Base-by-base conservation (phyloP, 441 rosid species). In the Melastoma candidum region DNA sequence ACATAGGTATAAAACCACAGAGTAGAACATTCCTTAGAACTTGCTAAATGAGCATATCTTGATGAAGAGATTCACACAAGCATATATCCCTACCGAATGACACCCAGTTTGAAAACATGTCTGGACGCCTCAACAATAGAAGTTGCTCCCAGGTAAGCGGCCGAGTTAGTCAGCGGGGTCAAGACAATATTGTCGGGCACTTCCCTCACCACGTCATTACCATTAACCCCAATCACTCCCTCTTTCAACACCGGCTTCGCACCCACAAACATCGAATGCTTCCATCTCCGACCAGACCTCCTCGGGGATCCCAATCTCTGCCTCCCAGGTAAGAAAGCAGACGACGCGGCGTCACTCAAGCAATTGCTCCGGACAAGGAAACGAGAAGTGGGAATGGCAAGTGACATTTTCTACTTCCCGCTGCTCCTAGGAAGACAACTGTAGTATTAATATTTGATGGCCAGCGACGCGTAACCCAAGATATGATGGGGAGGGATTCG, bases 71-170 rank as follows among this genome's bases (percentile, higher is more conserved):
- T 13, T 25, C 11, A 36, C n/a, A 51, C 27, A 25, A 22, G 7
- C 47, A 7, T 27, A 46, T 22, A 27, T 12, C 43, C 63, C 59
- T 54, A 76, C 76, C 62, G 63, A 49, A 76, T 63, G 45, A 70
- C 57, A 52, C 77, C 77, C 25, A 73, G 77, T 58, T 61, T 76
- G 60, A 72, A 76, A 4, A 72, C 77, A 58, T 72, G 77, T 14
- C 68, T 65, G 22, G 73, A 70, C 4, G 47, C 50, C 58, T 29
- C 46, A 25, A 57, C 48, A 2, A 49, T 13, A 17, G 81, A 65
- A 63, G 74, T 59, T 10, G 68, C 81, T 5, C 75, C 81, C 7
- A 71, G 22, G 61, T 68, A 70, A 3, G 68, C 76, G 0, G 81
- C 71, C 3, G 77, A 62, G 36, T 64, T 58, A 7, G 76, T 66